These are phyloP conservation scores for Hymenoscyphus fructigenus DNA, from an alignment of 2,329 filamentous ascomycete species.

Conservation along the genomic window DNA sequence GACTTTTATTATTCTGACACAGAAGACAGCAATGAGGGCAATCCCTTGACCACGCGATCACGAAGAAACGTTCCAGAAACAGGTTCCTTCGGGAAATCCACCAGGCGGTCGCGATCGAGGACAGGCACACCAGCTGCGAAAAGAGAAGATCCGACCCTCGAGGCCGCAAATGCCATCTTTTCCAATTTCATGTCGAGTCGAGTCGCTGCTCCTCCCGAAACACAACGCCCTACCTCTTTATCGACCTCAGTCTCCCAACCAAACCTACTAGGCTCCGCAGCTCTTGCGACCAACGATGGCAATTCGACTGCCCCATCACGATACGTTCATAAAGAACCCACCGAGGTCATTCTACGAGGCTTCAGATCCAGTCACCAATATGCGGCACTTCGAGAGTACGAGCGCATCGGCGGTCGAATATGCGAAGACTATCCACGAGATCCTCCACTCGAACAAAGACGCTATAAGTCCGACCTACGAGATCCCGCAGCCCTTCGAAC, in stretches of 20 bases:
- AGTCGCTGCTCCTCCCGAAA: slow-evolving; percentile 32
- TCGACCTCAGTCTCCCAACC: slow-evolving; percentile 36
- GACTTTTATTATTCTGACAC: slow-evolving; percentile 16
- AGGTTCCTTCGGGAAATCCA: slow-evolving; percentile 67
- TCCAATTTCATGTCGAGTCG: slow-evolving; percentile 54
- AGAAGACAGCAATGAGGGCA: slow-evolving; percentile 50
- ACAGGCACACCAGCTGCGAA: slow-evolving; percentile 52
- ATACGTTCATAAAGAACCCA: slow-evolving; percentile 52
- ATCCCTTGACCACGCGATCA: slow-evolving; percentile 47
- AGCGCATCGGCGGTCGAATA: slow-evolving; percentile 79
- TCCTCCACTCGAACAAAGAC: slow-evolving; percentile 67
- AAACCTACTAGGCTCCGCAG: slow-evolving; percentile 38
- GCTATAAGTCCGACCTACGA: slow-evolving; percentile 73
- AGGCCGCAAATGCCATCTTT: slow-evolving; percentile 62
- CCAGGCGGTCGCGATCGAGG: slow-evolving; percentile 59
- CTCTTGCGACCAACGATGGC: slow-evolving; percentile 30
- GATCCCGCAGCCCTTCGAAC: slow-evolving; percentile 69
- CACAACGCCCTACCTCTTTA: slow-evolving; percentile 36
- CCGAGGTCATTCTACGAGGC: slow-evolving; percentile 83
- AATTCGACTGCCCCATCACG: slow-evolving; percentile 27
- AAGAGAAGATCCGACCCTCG: slow-evolving; percentile 61
- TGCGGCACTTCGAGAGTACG: slow-evolving; percentile 85
- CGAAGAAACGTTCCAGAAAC: slow-evolving; percentile 56
- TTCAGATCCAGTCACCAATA: slow-evolving; percentile 72
- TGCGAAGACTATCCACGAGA: slow-evolving; percentile 92